Conservation (phyloP, 208 protist genomes). For the Herpetomonas samuelpessoai region DNA sequence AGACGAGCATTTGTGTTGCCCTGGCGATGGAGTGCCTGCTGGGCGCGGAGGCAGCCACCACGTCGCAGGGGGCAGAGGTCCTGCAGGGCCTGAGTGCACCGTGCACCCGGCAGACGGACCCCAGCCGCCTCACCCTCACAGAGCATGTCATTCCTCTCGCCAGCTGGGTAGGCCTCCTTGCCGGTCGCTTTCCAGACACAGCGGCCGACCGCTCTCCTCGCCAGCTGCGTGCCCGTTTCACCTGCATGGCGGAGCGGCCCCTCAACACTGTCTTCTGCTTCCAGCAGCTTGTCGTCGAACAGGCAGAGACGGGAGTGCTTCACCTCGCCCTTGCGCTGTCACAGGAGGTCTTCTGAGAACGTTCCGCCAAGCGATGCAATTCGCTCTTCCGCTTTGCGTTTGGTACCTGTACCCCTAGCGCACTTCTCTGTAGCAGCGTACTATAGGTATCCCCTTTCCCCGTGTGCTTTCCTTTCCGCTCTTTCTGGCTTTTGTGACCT, state of each 20-base stretch:
- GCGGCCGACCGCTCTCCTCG: conserved; percentile 14
- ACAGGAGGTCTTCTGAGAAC: conserved; percentile 57
- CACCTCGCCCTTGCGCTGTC: conserved; percentile 53
- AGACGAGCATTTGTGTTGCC: conserved; percentile 45
- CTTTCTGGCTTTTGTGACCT: no score
- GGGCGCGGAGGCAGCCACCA: conserved; percentile 13
- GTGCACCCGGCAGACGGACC: conserved; percentile 4
- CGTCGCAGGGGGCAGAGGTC: conserved; percentile 5
- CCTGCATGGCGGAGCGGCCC: conserved; percentile 76
- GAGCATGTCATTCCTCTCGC: conserved; percentile 3
- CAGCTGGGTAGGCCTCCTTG: conserved; percentile 17
- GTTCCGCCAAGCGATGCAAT: not conserved
- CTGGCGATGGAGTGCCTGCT: conserved; percentile 57
- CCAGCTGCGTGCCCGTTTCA: conserved; percentile 48
- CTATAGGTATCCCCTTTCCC: no score
- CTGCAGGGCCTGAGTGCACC: conserved; percentile 25
- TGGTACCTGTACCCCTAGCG: no score
- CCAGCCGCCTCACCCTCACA: conserved; percentile 11
- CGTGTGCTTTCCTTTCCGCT: no score
- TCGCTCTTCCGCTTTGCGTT: not conserved
- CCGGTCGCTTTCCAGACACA: conserved; percentile 21
- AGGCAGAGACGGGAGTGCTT: conserved; percentile 34
- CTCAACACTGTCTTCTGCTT: conserved; percentile 64
- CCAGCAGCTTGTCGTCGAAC: conserved; percentile 71
- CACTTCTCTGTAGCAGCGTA: no score